Percentiles rank a stretch among this genome's conserved stretches.
phyloP scores from a whole-genome alignment of 225 moss, liverwort and hornwort genomes.

The Rhytidiadelphus loreus region DNA sequence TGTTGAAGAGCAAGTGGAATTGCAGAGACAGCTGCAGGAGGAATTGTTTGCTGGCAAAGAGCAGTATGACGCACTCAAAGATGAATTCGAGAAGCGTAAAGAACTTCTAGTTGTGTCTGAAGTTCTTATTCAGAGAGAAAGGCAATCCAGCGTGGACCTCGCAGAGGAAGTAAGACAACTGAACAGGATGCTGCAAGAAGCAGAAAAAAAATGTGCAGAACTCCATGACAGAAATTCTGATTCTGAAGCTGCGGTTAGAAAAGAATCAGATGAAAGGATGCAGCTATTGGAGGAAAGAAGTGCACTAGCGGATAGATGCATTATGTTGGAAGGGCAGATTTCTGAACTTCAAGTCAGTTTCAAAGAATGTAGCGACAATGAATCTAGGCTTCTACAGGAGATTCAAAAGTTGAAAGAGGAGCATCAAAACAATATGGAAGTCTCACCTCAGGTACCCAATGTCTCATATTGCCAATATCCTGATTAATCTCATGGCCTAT shows the following conservation, averaged over 20 bases:
- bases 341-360: slow-evolving; percentile 11
- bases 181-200: slow-evolving; percentile 23
- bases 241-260: not conserved
- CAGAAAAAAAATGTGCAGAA: slow-evolving; percentile 10
- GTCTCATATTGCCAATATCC: not conserved
- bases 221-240: slow-evolving; percentile 13
- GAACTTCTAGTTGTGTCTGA: slow-evolving; percentile 15
- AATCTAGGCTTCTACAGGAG: slow-evolving; percentile 18
- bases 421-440: slow-evolving; percentile 1
- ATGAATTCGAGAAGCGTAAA: slow-evolving; percentile 9
- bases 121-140: slow-evolving; percentile 11
- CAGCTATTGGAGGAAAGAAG: slow-evolving; percentile 19
- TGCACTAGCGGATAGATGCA: slow-evolving; percentile 8
- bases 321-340: slow-evolving; percentile 19
- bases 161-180: slow-evolving; percentile 15
- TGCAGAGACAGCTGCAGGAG: slow-evolving; percentile 23
- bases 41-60: slow-evolving; percentile 9
- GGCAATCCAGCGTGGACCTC: slow-evolving; percentile 8
- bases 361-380: slow-evolving; percentile 8
- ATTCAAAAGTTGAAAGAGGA: slow-evolving; percentile 14
- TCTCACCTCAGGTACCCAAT: slow-evolving; percentile 1
- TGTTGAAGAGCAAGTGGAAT: slow-evolving; percentile 12
- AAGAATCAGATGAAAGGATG: slow-evolving; percentile 12
- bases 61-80: slow-evolving; percentile 4
- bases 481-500: not conserved